These are phyloP conservation scores for Capsella bursapastoris DNA, from an alignment of 345 rosid genomes.

Conservation along the genomic window DNA sequence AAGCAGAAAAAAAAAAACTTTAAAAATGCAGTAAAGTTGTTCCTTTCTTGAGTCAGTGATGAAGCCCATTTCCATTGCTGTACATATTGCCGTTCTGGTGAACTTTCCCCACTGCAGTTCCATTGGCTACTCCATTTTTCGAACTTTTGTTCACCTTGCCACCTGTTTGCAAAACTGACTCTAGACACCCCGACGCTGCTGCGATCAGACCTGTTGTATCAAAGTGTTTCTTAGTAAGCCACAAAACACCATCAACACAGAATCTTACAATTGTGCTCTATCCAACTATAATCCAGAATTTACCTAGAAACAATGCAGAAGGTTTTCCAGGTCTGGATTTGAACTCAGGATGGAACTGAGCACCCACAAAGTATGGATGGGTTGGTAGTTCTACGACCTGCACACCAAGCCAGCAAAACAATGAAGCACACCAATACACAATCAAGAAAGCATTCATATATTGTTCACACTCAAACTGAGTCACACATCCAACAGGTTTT, in stretches of 20 bases:
- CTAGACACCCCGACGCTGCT: conserved; percentile 71
- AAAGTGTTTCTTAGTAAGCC: conserved; percentile 9
- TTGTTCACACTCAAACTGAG: neutral
- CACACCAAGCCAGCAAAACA: conserved; percentile 28
- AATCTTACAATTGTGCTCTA: neutral
- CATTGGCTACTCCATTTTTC: conserved; percentile 53
- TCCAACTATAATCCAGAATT: neutral
- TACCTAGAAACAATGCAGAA: conserved; percentile 83
- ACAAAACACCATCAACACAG: conserved; percentile 17
- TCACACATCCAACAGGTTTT: neutral
- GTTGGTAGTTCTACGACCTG: conserved; percentile 65
- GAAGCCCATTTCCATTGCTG: conserved; percentile 71
- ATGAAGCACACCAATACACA: neutral
- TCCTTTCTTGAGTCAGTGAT: conserved; percentile 40
- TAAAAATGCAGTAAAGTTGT: neutral
- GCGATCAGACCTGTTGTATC: conserved; percentile 64
- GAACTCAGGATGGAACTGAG: conserved; percentile 96
- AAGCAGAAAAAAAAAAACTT: neutral
- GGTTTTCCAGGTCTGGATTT: conserved; percentile 97
- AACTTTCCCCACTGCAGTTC: conserved; percentile 46
- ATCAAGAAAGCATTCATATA: neutral
- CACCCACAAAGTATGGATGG: conserved; percentile 75
- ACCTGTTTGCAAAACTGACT: conserved; percentile 47
- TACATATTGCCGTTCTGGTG: conserved; percentile 60
- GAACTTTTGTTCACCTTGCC: conserved; percentile 44